Evolutionary conservation across 78 protist species (phyloP), one percentile per base, ranked within the genome.

Genomic region (Neovahlkampfia damariscottae): DNA sequence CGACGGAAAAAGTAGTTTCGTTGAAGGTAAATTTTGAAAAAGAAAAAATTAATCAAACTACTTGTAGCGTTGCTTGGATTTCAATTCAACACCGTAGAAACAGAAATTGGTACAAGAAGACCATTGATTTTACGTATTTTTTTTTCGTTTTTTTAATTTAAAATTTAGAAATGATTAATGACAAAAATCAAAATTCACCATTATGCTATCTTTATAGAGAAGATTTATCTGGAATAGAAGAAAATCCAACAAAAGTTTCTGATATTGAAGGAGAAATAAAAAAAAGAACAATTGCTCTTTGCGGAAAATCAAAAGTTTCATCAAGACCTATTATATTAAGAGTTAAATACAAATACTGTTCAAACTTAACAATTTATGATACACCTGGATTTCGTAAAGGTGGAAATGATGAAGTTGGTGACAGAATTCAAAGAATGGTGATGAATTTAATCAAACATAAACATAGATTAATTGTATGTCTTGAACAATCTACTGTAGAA

Each of bases 121-220:
- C 91, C 88, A 30, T 38, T 83, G 8, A 84, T 87, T 39, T 67
- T 87, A 59, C 91, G n/a, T n/a, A n/a, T n/a, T n/a, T n/a, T n/a
- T n/a, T n/a, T n/a, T n/a, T n/a, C n/a, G n/a, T n/a, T n/a, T n/a
- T n/a, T n/a, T n/a, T n/a, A n/a, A n/a, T n/a, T n/a, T n/a, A n/a
- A n/a, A n/a, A n/a, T n/a, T n/a, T n/a, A n/a, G n/a, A 87, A 73
- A 87, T 87, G 91, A 69, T 87, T 30, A 87, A 87, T 41, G 83
- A 87, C 41, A 84, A 84, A 19, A 35, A 19, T 9, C 71, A 82
- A 29, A 50, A 27, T 31, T 31, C 66, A 67, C 91, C 91, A 35
- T 32, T 70, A 9, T 83, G 87, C 38, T 38, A 83, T 71, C 84
- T 87, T 75, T 76, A 83, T 30, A 87, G 82, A 50, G 91, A 86